Conservation (phyloP, 2,329 filamentous ascomycete species). For the Verticillium longisporum region DNA sequence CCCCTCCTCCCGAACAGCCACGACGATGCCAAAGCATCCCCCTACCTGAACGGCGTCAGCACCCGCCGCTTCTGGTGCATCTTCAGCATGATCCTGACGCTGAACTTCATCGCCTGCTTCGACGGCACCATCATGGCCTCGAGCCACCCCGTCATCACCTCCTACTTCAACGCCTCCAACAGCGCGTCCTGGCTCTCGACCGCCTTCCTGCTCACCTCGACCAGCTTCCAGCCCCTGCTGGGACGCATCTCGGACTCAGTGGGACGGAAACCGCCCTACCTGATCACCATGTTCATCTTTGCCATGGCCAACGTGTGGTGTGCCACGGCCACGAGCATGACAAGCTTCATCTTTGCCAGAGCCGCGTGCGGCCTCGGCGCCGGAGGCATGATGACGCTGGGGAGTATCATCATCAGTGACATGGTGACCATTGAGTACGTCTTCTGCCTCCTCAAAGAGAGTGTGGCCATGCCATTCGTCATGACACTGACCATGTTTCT, state of each 20-base stretch:
- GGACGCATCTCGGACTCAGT: slow-evolving; percentile 69
- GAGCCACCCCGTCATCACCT: slow-evolving; percentile 74
- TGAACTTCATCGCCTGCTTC: slow-evolving; percentile 57
- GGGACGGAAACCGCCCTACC: slow-evolving; percentile 60
- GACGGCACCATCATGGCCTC: slow-evolving; percentile 79
- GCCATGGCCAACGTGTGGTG: slow-evolving; percentile 62
- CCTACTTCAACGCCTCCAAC: slow-evolving; percentile 71
- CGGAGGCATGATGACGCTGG: slow-evolving; percentile 63
- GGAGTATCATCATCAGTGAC: slow-evolving; percentile 65
- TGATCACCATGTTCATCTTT: slow-evolving; percentile 58
- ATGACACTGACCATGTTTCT: not conserved
- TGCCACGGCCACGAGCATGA: slow-evolving; percentile 58
- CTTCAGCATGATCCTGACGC: slow-evolving; percentile 51
- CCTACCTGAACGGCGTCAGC: slow-evolving; percentile 39
- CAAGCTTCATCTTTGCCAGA: slow-evolving; percentile 63
- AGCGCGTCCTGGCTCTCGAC: slow-evolving; percentile 79
- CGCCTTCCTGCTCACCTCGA: slow-evolving; percentile 69
- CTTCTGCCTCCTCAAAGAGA: not conserved
- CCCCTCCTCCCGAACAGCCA: slow-evolving; percentile 5
- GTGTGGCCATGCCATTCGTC: not conserved
- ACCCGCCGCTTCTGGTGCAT: slow-evolving; percentile 53
- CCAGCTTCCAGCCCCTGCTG: slow-evolving; percentile 68
- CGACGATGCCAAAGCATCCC: slow-evolving; percentile 4
- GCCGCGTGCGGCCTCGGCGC: slow-evolving; percentile 68
- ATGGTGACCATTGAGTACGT: slow-evolving; percentile 64